Base-by-base conservation (phyloP, 768 basidiomycete species). In the Nidula microcarpa region DNA sequence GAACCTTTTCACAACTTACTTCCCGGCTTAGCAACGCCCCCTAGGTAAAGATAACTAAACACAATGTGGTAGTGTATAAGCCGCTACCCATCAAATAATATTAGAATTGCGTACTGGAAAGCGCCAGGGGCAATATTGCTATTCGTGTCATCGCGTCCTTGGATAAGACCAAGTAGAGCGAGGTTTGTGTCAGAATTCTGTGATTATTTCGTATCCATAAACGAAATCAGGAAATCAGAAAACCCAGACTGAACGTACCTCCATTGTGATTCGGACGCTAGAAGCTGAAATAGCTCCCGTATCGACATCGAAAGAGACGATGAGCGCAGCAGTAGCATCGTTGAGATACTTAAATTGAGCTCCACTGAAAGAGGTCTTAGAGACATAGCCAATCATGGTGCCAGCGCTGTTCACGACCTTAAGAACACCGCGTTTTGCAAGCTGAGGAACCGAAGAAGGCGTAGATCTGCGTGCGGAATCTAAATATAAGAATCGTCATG, bases 131-230 rank as follows among this genome's bases (percentile, higher is more conserved):
- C 52, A 13, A 52, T 41, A n/a, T 53, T 46, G 3, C 8, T n/a
- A 32, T 56, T 44, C 11, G 34, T 39, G 39, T 56, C 50, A 50
- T 56, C 55, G 6, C 55, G 46, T 11, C 55, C 55, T 43, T 49
- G 41, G 5, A 56, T 46, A 9, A 56, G 43, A 18, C 46, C 51
- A 33, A 56, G 55, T 18, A 56, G 39, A n/a, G 51, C 52, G 33
- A 17, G 36, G 10, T 11, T 48, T 39, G 34, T 11, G 17, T 30
- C 47, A 41, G 23, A 30, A 30, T 30, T 30, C 23, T 41, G 11
- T 3, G 39, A 41, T 13, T 41, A 13, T 17, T 3, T 41, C 5
- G 16, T 17, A 41, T 13, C 3, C 3, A 5, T 41, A 11, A 41
- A 41, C 16, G 11, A 13, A 41, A 41, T 17, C 39, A 11, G 16